Evolutionary conservation across 805 yeast genomes (phyloP).

Genomic region (Candida quercuum): DNA sequence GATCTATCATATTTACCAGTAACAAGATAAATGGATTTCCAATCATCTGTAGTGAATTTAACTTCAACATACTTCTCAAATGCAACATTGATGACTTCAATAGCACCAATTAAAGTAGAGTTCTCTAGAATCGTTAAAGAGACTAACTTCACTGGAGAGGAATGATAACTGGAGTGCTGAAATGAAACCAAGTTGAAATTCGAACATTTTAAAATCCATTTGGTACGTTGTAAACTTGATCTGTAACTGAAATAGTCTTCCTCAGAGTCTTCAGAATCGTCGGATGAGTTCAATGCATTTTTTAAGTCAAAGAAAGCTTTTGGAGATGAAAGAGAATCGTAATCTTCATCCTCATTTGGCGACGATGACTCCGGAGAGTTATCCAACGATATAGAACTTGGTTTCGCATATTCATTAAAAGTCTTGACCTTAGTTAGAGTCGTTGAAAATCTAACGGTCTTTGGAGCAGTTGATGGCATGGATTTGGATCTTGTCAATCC

Average conservation of each 20-base stretch:
- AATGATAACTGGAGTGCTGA: conserved; percentile 5
- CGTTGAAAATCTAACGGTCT: conserved; percentile 61
- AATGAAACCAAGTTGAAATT: conserved; percentile 15
- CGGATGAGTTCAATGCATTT: conserved; percentile 9
- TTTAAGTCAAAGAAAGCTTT: conserved; percentile 22
- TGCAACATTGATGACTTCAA: conserved; percentile 33
- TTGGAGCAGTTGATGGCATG: conserved; percentile 40
- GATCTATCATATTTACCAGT: conserved; percentile 21
- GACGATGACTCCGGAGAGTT: conserved; percentile 38
- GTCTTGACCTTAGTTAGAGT: conserved; percentile 57
- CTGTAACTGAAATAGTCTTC: conserved; percentile 15
- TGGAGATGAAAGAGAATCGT: conserved; percentile 5
- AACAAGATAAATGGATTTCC: conserved; percentile 42
- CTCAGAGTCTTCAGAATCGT: conserved; percentile 17
- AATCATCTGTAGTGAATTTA: conserved; percentile 45
- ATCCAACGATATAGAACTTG: conserved; percentile 56
- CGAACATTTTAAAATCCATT: conserved; percentile 14
- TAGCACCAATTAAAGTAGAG: conserved; percentile 33
- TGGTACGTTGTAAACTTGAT: conserved; percentile 9
- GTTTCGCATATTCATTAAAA: conserved; percentile 56
- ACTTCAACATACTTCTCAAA: conserved; percentile 36
- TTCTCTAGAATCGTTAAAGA: conserved; percentile 36
- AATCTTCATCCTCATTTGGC: conserved; percentile 3
- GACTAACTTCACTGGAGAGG: conserved; percentile 31
- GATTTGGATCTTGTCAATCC: conserved; percentile 35